Percentiles rank a stretch among this genome's conserved stretches.
Evolutionary conservation across 202 grass and related monocot species (phyloP).

Genomic region (Elaeis oleifera): DNA sequence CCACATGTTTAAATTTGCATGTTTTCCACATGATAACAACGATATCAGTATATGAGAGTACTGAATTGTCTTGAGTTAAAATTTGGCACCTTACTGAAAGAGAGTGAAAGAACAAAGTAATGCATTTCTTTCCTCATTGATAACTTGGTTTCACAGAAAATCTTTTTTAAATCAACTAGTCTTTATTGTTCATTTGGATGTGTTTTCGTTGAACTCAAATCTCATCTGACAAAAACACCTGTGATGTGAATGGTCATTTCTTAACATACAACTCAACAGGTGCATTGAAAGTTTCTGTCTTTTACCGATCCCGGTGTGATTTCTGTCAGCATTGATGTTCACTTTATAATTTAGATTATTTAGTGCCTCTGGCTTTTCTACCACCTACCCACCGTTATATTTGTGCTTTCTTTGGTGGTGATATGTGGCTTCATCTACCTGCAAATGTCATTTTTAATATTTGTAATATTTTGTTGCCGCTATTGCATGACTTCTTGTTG

Average conservation of each 20-base stretch:
- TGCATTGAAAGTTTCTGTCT: slow-evolving; percentile 12
- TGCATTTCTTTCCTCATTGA: slow-evolving; percentile 9
- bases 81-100: not conserved
- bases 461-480: slow-evolving; percentile 13
- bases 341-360: not conserved
- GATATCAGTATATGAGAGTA: no score
- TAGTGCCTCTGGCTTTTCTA: not conserved
- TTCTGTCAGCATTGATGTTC: no score
- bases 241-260: not conserved
- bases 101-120: slow-evolving; percentile 8
- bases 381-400: not conserved
- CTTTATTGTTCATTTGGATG: not conserved
- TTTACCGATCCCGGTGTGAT: no score
- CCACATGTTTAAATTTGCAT: no score
- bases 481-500: slow-evolving; percentile 32
- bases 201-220: slow-evolving; percentile 11
- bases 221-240: slow-evolving; percentile 21
- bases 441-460: slow-evolving; percentile 2
- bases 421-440: slow-evolving; percentile 33
- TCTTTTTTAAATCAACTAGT: not conserved
- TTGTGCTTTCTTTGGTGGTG: slow-evolving; percentile 23
- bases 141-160: slow-evolving; percentile 21
- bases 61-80: no score
- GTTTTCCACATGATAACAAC: no score
- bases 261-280: slow-evolving; percentile 1